Conservation (phyloP, 2,329 filamentous ascomycete species). For the Myriosclerotinia duriaeana region DNA sequence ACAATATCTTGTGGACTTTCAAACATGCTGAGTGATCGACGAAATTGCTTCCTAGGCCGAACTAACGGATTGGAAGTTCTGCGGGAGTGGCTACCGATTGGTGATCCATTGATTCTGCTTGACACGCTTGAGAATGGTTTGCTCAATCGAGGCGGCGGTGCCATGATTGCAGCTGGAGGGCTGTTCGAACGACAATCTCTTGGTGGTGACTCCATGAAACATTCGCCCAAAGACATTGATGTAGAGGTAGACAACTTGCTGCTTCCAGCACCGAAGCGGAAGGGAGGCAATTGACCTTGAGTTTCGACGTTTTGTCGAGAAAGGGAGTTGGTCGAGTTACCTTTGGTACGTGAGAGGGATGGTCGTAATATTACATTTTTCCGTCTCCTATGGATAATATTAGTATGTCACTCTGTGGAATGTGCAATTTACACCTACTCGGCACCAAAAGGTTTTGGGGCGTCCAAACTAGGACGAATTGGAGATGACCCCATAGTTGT, state of each 20-base stretch:
- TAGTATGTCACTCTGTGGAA: conserved; percentile 26
- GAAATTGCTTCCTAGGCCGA: conserved; percentile 82
- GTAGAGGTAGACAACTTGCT: conserved; percentile 52
- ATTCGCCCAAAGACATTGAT: conserved; percentile 72
- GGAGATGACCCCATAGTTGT: conserved; percentile 59
- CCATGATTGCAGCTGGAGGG: conserved; percentile 54
- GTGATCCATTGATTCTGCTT: conserved; percentile 68
- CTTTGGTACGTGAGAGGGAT: conserved; percentile 72
- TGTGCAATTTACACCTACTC: conserved; percentile 51
- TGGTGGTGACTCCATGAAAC: conserved; percentile 75
- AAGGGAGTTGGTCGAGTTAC: conserved; percentile 66
- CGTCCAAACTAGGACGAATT: conserved; percentile 51
- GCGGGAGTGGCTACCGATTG: conserved; percentile 67
- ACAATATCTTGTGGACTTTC: conserved; percentile 87
- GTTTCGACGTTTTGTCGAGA: conserved; percentile 61
- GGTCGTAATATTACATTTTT: conserved; percentile 71
- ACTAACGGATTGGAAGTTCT: conserved; percentile 70
- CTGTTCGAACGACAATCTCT: conserved; percentile 66
- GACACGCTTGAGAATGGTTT: conserved; percentile 62
- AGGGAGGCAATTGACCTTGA: conserved; percentile 67
- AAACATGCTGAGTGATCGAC: conserved; percentile 96
- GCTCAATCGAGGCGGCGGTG: conserved; percentile 59
- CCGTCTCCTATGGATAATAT: conserved; percentile 53
- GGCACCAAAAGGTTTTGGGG: conserved; percentile 48
- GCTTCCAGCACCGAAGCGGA: conserved; percentile 66